These are phyloP conservation scores for Scheffersomyces amazonensis DNA, from an alignment of 805 yeast genomes.

Conservation along the genomic window DNA sequence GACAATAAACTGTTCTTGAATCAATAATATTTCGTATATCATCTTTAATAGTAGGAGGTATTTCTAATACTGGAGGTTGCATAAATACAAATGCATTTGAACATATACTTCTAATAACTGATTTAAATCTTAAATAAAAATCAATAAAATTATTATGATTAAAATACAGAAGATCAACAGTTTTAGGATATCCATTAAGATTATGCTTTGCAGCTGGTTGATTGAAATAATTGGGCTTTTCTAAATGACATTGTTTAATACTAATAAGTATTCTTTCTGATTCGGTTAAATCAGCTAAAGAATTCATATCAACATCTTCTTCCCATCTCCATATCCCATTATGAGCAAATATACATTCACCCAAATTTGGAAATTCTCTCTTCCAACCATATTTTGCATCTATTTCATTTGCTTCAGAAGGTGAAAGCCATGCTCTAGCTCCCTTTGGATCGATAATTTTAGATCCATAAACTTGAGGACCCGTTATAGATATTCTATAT, in stretches of 20 bases:
- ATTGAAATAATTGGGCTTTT: slow-evolving; percentile 30
- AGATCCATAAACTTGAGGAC: slow-evolving; percentile 67
- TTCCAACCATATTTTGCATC: slow-evolving; percentile 72
- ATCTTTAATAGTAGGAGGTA: slow-evolving; percentile 65
- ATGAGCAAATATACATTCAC: slow-evolving; percentile 77
- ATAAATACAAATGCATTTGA: slow-evolving; percentile 56
- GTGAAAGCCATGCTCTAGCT: slow-evolving; percentile 62
- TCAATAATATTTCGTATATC: slow-evolving; percentile 52
- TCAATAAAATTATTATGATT: slow-evolving; percentile 62
- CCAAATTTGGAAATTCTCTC: slow-evolving; percentile 51
- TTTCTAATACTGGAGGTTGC: slow-evolving; percentile 79
- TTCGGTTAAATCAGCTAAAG: slow-evolving; percentile 18
- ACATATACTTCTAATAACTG: slow-evolving; percentile 41
- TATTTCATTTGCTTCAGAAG: slow-evolving; percentile 35
- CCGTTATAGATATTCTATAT: slow-evolving; percentile 69
- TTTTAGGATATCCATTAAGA: slow-evolving; percentile 16
- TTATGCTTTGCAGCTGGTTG: slow-evolving; percentile 32
- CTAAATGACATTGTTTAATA: slow-evolving; percentile 18
- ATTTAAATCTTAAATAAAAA: slow-evolving; percentile 53
- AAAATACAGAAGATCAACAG: slow-evolving; percentile 52
- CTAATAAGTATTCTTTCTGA: slow-evolving; percentile 24
- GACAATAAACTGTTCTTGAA: slow-evolving; percentile 66
- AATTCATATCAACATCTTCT: slow-evolving; percentile 15
- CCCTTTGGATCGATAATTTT: slow-evolving; percentile 65
- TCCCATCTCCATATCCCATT: slow-evolving; percentile 72